Conservation (phyloP, 305 asterid species). For the Rubia balearica region DNA sequence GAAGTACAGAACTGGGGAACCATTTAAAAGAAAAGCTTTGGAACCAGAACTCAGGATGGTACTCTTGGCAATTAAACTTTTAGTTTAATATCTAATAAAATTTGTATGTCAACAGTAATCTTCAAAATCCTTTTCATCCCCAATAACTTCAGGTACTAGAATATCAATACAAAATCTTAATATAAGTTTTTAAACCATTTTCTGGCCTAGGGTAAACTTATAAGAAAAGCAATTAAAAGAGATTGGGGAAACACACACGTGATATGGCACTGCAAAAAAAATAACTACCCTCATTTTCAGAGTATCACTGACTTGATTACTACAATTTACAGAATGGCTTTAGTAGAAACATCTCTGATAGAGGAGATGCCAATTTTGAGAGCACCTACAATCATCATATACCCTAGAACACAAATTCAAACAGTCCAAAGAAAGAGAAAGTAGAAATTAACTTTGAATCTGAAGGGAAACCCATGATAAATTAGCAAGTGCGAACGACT, state of each 20-base stretch:
- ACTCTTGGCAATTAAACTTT: not conserved
- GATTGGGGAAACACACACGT: not conserved
- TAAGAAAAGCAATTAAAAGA: not conserved
- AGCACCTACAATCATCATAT: not conserved
- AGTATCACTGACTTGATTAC: not conserved
- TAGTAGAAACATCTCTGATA: not conserved
- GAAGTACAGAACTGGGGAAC: too few relatives aligned
- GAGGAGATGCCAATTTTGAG: not conserved
- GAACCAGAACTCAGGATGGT: not conserved
- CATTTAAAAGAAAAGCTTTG: too few relatives aligned
- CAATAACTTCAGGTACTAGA: too few relatives aligned
- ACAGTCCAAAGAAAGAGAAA: not conserved
- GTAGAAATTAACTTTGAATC: not conserved
- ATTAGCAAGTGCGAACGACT: not conserved
- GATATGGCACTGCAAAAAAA: too few relatives aligned
- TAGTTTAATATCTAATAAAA: too few relatives aligned
- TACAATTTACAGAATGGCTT: conserved; percentile 2
- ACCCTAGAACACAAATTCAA: not conserved
- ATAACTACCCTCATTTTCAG: too few relatives aligned
- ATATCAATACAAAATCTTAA: too few relatives aligned
- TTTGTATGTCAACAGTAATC: not conserved
- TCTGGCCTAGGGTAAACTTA: not conserved
- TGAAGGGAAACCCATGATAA: too few relatives aligned
- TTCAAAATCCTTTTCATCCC: too few relatives aligned
- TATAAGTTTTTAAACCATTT: too few relatives aligned